phyloP scores from a whole-genome alignment of 495 filamentous ascomycete genomes.

The Podospora appendiculata region DNA sequence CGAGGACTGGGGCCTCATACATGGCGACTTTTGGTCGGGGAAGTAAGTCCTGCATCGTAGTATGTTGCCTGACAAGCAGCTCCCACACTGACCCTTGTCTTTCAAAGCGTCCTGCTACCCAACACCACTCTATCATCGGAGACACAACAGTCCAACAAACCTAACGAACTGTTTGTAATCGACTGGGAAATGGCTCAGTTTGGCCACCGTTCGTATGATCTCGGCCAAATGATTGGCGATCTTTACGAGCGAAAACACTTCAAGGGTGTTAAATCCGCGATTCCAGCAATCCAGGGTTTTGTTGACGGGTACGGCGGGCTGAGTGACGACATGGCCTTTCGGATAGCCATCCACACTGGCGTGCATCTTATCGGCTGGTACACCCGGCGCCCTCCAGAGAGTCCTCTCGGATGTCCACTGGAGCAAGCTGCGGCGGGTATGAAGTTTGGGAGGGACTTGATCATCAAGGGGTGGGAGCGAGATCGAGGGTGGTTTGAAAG shows the following conservation, averaged over 20 bases:
- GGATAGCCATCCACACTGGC: constrained; percentile 44
- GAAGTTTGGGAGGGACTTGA: constrained; percentile 36
- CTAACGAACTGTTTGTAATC: constrained; percentile 24
- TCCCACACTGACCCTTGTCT: too few species aligned
- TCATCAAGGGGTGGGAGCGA: constrained; percentile 39
- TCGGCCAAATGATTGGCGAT: constrained; percentile 48
- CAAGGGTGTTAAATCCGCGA: constrained; percentile 29
- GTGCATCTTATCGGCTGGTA: constrained; percentile 40
- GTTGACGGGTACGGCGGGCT: constrained; percentile 37
- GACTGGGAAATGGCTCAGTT: constrained; percentile 50
- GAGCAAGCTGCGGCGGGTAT: constrained; percentile 35
- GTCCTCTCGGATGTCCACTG: constrained; percentile 31
- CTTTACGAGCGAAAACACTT: constrained; percentile 47
- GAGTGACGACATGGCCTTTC: constrained; percentile 39
- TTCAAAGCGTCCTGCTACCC: not conserved
- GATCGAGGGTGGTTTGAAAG: constrained; percentile 33
- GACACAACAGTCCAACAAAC: not conserved
- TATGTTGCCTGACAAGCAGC: not conserved
- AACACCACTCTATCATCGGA: not conserved
- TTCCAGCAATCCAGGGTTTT: constrained; percentile 37
- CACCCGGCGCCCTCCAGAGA: constrained; percentile 11
- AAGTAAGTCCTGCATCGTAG: constrained; percentile 25
- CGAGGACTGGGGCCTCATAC: constrained; percentile 27
- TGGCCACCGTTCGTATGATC: constrained; percentile 39
- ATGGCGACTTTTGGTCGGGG: constrained; percentile 52